A percentile compares a stretch with the other conserved stretches of the same genome.
Evolutionary conservation across 495 filamentous ascomycete genomes (phyloP).

Genomic region (Neurospora tetraspora): DNA sequence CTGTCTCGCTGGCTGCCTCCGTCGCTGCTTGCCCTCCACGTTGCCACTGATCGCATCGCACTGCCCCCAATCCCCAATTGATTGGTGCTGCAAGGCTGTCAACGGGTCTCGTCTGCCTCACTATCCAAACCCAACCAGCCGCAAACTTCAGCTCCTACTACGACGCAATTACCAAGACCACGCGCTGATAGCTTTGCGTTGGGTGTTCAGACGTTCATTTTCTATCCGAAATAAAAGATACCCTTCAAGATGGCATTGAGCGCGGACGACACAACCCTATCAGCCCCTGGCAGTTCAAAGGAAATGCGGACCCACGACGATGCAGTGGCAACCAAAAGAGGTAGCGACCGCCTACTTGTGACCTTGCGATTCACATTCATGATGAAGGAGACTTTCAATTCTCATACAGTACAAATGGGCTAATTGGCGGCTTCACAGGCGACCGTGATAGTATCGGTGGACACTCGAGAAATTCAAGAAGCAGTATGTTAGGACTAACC

Average conservation of each 20-base stretch:
- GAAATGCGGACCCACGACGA: constrained; percentile 33
- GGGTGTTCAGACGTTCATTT: background rate
- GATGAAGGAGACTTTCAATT: constrained; percentile 40
- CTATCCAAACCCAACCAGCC: background rate
- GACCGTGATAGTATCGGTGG: constrained; percentile 54
- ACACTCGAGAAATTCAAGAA: constrained; percentile 52
- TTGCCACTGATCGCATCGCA: background rate
- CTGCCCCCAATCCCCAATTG: background rate
- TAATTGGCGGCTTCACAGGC: constrained; percentile 54
- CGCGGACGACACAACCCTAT: constrained; percentile 23
- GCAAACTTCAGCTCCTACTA: background rate
- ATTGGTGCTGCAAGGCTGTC: background rate
- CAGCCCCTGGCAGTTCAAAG: constrained; percentile 32
- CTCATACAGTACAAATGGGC: constrained; percentile 49
- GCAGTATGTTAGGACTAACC: constrained; percentile 57
- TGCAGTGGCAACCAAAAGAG: constrained; percentile 41
- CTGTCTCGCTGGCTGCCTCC: background rate
- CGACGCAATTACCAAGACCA: background rate
- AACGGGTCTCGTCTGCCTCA: background rate
- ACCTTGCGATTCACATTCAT: constrained; percentile 63
- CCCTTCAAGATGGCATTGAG: constrained; percentile 28
- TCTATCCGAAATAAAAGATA: background rate
- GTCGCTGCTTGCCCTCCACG: background rate
- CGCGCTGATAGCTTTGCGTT: background rate
- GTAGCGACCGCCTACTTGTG: constrained; percentile 47